Evolutionary conservation across 2,329 filamentous ascomycete species (phyloP).

Genomic region (Trichoderma semiorbis): DNA sequence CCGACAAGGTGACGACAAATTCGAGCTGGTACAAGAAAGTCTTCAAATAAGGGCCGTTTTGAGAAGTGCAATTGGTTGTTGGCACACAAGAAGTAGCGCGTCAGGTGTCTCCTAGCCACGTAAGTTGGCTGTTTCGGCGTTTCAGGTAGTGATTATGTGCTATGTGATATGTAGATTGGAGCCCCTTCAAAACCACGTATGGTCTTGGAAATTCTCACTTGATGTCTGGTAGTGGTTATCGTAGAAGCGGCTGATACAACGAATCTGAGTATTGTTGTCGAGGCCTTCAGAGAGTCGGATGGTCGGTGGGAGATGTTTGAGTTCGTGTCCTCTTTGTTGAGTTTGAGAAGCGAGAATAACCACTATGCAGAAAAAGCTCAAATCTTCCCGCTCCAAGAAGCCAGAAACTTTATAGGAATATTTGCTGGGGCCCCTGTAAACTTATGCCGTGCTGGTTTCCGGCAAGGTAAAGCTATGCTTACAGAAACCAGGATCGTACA

Average conservation of each 20-base stretch:
- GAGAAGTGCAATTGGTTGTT: background rate
- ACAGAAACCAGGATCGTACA: slow-evolving; percentile 22
- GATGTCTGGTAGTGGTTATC: background rate
- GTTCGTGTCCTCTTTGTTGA: background rate
- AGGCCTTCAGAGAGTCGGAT: background rate
- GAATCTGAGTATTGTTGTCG: background rate
- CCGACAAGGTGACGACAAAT: background rate
- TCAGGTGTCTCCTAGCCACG: background rate
- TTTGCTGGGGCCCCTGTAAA: background rate
- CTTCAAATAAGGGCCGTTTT: background rate
- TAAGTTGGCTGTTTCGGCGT: background rate
- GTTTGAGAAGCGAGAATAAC: background rate
- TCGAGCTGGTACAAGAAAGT: background rate
- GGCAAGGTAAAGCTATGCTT: background rate
- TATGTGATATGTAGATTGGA: background rate
- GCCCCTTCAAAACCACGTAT: background rate
- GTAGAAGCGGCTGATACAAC: background rate
- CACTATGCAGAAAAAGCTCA: background rate
- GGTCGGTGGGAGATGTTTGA: background rate
- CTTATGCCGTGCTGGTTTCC: slow-evolving; percentile 13
- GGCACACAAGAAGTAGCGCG: background rate
- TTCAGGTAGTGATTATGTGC: background rate
- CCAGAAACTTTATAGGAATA: background rate
- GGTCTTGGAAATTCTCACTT: background rate
- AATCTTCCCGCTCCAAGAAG: background rate